Conservation (phyloP, 2,329 filamentous ascomycete genomes). For the Cercospora citrullina region DNA sequence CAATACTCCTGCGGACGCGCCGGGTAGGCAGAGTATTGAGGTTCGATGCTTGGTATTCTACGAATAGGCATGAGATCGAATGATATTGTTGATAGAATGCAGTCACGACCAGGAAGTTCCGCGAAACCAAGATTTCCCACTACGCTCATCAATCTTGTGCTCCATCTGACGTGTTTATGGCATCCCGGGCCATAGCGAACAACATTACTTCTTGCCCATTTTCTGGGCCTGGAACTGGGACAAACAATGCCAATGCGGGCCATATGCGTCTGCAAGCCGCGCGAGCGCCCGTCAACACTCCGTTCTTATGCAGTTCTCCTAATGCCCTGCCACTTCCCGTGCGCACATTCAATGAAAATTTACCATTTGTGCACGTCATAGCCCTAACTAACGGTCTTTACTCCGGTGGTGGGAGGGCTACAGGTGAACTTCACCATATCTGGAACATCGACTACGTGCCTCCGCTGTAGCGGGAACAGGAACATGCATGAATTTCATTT, state of each 20-base stretch:
- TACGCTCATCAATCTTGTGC: background rate
- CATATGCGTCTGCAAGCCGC: background rate
- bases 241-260: background rate
- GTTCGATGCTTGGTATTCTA: slow-evolving; percentile 77
- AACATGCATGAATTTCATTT: background rate
- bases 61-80: slow-evolving; percentile 4
- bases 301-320: background rate
- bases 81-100: background rate
- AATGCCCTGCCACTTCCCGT: background rate
- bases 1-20: slow-evolving; percentile 66
- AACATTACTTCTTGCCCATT: background rate
- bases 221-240: background rate
- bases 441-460: background rate
- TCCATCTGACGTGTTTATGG: background rate
- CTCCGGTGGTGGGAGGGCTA: background rate
- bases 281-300: background rate
- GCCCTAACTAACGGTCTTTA: background rate
- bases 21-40: slow-evolving; percentile 81
- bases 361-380: background rate
- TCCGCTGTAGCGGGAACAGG: background rate
- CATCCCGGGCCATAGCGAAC: background rate
- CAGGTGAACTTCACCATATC: background rate
- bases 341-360: background rate
- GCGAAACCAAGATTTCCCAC: background rate
- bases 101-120: background rate